Conservation (phyloP, 2,329 filamentous ascomycete genomes). For the Cytospora chrysosperma region DNA sequence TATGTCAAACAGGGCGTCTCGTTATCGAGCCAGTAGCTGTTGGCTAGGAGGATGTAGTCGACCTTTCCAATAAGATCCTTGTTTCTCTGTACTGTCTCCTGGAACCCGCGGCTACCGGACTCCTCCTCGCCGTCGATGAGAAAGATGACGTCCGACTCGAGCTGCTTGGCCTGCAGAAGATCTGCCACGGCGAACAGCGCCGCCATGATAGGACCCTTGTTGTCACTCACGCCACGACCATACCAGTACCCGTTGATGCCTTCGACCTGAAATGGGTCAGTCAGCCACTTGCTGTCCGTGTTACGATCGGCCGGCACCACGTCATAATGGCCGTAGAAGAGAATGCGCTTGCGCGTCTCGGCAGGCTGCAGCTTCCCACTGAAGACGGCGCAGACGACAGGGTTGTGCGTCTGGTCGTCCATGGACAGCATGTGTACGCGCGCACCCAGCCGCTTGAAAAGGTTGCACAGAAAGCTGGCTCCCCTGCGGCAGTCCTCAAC, state of each 20-base stretch:
- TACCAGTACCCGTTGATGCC: constrained; percentile 92
- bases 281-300: constrained; percentile 72
- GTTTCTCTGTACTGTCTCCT: constrained; percentile 74
- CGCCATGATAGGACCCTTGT: constrained; percentile 94
- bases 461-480: constrained; percentile 82
- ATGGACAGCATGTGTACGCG: constrained; percentile 88
- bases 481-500: constrained; percentile 90
- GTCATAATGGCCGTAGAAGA: constrained; percentile 98
- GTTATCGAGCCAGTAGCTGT: constrained; percentile 98
- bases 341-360: constrained; percentile 73
- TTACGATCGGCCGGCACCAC: constrained; percentile 88
- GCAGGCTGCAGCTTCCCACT: constrained; percentile 68
- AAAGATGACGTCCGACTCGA: constrained; percentile 88
- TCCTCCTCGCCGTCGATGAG: constrained; percentile 97
- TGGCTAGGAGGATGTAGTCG: constrained; percentile 92
- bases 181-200: constrained; percentile 93
- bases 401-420: constrained; percentile 70
- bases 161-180: constrained; percentile 75
- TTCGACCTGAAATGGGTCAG: constrained; percentile 84
- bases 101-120: constrained; percentile 87
- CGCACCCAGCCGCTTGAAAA: constrained; percentile 91
- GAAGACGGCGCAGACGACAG: constrained; percentile 91
- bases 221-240: constrained; percentile 93
- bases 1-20: constrained; percentile 95
- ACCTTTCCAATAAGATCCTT: constrained; percentile 85